Evolutionary conservation across 2,329 filamentous ascomycete species (phyloP).

Genomic region (Sporothrix globosa): DNA sequence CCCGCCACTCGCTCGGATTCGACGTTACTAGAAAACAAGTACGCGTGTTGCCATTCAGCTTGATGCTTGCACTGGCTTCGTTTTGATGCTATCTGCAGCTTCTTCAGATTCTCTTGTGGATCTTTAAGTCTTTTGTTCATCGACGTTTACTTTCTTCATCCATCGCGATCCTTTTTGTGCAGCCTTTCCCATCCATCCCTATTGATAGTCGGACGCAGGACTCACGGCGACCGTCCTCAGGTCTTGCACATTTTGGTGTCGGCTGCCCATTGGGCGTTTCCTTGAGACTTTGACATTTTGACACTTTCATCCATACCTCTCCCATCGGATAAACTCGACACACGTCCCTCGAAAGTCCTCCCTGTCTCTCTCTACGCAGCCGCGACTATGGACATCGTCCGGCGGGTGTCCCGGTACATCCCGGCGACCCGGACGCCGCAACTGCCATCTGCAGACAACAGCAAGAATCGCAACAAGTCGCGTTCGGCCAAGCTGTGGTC

Average conservation of each 20-base stretch:
- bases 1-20: not conserved
- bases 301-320: not conserved
- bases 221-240: not conserved
- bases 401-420: conserved; percentile 57
- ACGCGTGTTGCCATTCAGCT: not conserved
- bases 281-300: not conserved
- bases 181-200: not conserved
- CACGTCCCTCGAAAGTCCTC: not conserved
- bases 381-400: conserved; percentile 60
- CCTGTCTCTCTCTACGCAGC: not conserved
- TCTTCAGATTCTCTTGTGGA: not conserved
- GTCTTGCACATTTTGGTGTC: conserved; percentile 5
- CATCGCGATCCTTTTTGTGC: not conserved
- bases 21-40: not conserved
- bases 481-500: conserved; percentile 49
- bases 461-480: conserved; percentile 50
- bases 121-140: not conserved
- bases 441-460: conserved; percentile 57
- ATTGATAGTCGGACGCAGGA: conserved; percentile 9
- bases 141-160: not conserved
- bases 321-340: not conserved
- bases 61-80: not conserved
- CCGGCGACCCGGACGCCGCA: conserved; percentile 49
- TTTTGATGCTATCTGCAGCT: conserved; percentile 3
- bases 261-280: not conserved